A percentile compares a stretch with the other conserved stretches of the same genome.
These are phyloP conservation scores for Begonia peltatifolia DNA, from an alignment of 306 rosid species.

Conservation along the genomic window DNA sequence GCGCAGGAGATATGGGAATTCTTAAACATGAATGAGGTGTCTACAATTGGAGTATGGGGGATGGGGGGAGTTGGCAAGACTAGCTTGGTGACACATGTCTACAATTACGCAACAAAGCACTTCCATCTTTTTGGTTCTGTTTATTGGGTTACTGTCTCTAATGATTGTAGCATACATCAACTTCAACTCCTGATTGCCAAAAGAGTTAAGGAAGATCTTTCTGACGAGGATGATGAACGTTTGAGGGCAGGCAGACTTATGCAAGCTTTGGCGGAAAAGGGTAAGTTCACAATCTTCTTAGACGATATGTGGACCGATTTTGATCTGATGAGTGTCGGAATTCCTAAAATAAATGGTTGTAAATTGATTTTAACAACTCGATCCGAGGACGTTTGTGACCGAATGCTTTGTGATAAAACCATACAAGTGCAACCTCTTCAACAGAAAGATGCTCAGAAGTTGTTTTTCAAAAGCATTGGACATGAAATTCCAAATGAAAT, in stretches of 20 bases:
- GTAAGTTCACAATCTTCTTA: slow-evolving; percentile 11
- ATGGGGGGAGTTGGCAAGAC: slow-evolving; percentile 13
- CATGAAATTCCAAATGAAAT: not conserved
- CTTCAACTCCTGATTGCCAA: slow-evolving; percentile 3
- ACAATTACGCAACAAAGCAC: slow-evolving; percentile 3
- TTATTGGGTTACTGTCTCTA: slow-evolving; percentile 14
- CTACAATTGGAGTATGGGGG: slow-evolving; percentile 16
- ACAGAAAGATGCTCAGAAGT: not conserved
- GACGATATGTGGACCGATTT: slow-evolving; percentile 22
- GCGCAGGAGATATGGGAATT: not conserved
- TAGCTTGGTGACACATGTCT: not conserved
- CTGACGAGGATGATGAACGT: not conserved
- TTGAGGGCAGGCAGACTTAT: not conserved
- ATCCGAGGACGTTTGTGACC: slow-evolving; percentile 6
- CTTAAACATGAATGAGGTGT: slow-evolving; percentile 5
- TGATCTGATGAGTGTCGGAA: slow-evolving; percentile 12
- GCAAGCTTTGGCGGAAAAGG: not conserved
- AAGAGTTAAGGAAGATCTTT: not conserved
- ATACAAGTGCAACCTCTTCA: not conserved
- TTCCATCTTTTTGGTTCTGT: not conserved
- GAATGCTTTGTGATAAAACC: slow-evolving; percentile 2
- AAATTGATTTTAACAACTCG: slow-evolving; percentile 19
- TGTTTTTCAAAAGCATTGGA: slow-evolving; percentile 9
- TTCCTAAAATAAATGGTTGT: slow-evolving; percentile 5
- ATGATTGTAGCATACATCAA: slow-evolving; percentile 1